Percentiles rank a stretch among this genome's conserved stretches.
Evolutionary conservation across 306 rosid species (phyloP).

Genomic region (Malus fusca): DNA sequence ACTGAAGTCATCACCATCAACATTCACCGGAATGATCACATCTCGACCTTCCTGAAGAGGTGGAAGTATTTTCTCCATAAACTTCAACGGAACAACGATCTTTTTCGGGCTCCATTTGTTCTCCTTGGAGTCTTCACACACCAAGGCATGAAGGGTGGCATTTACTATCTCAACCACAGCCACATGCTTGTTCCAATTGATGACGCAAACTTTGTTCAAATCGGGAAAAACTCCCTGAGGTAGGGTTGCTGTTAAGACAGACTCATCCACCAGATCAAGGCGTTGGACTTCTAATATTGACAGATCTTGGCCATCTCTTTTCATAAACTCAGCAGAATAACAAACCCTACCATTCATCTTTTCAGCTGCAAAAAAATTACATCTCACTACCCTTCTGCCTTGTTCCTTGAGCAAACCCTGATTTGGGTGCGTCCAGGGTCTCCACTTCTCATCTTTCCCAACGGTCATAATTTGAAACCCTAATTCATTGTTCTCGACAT

Average conservation of each 20-base stretch:
- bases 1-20: background rate
- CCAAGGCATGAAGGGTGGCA: background rate
- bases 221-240: background rate
- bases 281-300: background rate
- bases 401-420: background rate
- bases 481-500: background rate
- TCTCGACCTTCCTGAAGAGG: background rate
- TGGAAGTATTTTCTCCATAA: background rate
- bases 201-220: background rate
- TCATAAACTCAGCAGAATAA: background rate
- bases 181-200: background rate
- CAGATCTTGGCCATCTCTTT: background rate
- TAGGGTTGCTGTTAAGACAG: background rate
- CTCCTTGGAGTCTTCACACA: background rate
- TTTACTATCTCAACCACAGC: background rate
- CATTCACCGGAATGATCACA: background rate
- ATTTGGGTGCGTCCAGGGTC: background rate
- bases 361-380: background rate
- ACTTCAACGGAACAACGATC: background rate
- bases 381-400: background rate
- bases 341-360: background rate
- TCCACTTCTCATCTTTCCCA: background rate
- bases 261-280: background rate
- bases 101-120: background rate
- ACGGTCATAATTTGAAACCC: background rate